phyloP scores from a whole-genome alignment of 108 stramenopile genomes.

The Skeletonema potamos region DNA sequence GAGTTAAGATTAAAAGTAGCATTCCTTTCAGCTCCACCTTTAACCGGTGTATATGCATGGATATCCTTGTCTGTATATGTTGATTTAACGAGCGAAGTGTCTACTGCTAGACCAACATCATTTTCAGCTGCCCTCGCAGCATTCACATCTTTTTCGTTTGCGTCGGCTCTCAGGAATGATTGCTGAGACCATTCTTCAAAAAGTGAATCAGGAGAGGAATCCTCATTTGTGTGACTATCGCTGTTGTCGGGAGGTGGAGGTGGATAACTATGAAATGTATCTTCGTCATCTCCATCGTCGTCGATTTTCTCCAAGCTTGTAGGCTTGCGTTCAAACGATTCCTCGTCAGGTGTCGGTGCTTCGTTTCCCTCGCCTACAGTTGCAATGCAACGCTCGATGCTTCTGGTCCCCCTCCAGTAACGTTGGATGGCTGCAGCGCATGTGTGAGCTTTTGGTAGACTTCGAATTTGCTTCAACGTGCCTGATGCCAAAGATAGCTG shows the following conservation, averaged over 20 bases:
- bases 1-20: neutral
- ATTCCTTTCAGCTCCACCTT: neutral
- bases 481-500: constrained; percentile 16
- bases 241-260: neutral
- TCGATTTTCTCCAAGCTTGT: neutral
- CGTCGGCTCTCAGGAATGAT: neutral
- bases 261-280: neutral
- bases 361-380: neutral
- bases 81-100: neutral
- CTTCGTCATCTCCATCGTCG: neutral
- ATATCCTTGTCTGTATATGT: neutral
- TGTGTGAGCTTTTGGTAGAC: neutral
- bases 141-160: neutral
- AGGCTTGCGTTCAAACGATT: neutral
- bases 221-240: neutral
- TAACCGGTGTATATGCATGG: neutral
- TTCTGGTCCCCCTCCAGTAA: constrained; percentile 12
- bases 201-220: constrained; percentile 39
- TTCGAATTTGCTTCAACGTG: constrained; percentile 10
- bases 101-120: neutral
- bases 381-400: neutral
- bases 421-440: constrained; percentile 5
- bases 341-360: neutral
- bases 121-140: neutral
- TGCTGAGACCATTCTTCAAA: constrained; percentile 45